These are phyloP conservation scores for Quercus tomentella DNA, from an alignment of 331 rosid species.

Conservation along the genomic window DNA sequence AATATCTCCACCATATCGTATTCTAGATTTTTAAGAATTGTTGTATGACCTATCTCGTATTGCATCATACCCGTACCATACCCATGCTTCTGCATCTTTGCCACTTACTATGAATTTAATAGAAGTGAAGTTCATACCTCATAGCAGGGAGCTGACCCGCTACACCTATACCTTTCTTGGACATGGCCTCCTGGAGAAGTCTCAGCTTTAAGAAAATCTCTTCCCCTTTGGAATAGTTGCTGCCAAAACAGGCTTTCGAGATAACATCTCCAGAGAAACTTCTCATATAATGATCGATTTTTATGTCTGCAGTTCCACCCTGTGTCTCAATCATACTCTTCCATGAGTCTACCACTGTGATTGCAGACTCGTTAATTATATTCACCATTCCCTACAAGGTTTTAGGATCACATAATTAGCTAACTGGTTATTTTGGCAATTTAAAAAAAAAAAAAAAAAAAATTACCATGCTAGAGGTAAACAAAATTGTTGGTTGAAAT, in stretches of 20 bases:
- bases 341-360: slow-evolving; percentile 26
- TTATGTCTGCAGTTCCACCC: slow-evolving; percentile 24
- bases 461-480: neutral
- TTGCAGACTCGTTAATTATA: slow-evolving; percentile 21
- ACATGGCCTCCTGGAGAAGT: slow-evolving; percentile 9
- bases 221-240: slow-evolving; percentile 19
- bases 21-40: too few relatives aligned
- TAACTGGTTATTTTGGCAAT: neutral
- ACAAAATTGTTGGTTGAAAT: neutral
- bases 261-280: slow-evolving; percentile 38
- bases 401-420: neutral
- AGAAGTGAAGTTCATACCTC: neutral
- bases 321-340: slow-evolving; percentile 9
- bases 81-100: too few relatives aligned
- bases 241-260: slow-evolving; percentile 40
- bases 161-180: neutral
- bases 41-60: too few relatives aligned
- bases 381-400: slow-evolving; percentile 29
- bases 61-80: too few relatives aligned
- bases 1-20: too few relatives aligned
- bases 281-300: slow-evolving; percentile 27
- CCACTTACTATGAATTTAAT: too few relatives aligned
- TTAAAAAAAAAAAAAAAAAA: neutral
- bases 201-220: slow-evolving; percentile 19
- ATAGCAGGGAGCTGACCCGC: slow-evolving; percentile 12